Evolutionary conservation across 2,329 filamentous ascomycete species (phyloP).

Genomic region (Colletotrichum sp.): DNA sequence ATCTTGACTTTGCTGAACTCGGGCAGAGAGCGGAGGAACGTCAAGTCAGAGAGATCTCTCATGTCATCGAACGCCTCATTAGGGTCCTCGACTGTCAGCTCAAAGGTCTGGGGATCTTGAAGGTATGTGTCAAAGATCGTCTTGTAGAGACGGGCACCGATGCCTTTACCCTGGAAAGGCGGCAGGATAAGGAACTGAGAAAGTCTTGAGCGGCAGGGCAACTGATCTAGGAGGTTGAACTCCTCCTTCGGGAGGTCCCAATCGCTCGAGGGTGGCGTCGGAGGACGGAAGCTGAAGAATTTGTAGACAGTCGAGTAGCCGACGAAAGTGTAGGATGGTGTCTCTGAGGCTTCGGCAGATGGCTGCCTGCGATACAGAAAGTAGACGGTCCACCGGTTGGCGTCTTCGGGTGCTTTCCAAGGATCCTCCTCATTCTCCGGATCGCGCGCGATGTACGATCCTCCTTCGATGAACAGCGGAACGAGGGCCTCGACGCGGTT

Average conservation of each 20-base stretch:
- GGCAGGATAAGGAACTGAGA: conserved; percentile 94
- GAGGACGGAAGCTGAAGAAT: conserved; percentile 71
- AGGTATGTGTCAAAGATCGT: conserved; percentile 76
- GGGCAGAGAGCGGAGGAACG: conserved; percentile 63
- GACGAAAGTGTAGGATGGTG: conserved; percentile 76
- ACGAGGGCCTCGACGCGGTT: conserved; percentile 84
- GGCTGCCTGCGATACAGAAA: conserved; percentile 76
- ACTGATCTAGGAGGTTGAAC: conserved; percentile 58
- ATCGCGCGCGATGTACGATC: conserved; percentile 69
- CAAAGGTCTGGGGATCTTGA: conserved; percentile 70
- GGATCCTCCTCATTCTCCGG: conserved; percentile 41
- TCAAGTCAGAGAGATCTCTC: conserved; percentile 76
- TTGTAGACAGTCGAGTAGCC: conserved; percentile 93
- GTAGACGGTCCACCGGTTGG: conserved; percentile 90
- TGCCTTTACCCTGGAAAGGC: conserved; percentile 81
- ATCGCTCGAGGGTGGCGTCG: conserved; percentile 47
- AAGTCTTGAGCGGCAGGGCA: conserved; percentile 82
- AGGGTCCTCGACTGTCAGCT: conserved; percentile 93
- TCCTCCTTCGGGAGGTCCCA: conserved; percentile 52
- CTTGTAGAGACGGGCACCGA: conserved; percentile 82
- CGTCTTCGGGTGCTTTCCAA: conserved; percentile 49
- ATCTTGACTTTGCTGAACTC: conserved; percentile 63
- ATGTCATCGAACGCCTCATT: conserved; percentile 85
- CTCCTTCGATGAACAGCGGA: conserved; percentile 90
- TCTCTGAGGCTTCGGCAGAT: conserved; percentile 40